A percentile compares a stretch with the other conserved stretches of the same genome.
Conservation (phyloP, 2,329 filamentous ascomycete genomes). For the Sordariomycetes sp. region DNA sequence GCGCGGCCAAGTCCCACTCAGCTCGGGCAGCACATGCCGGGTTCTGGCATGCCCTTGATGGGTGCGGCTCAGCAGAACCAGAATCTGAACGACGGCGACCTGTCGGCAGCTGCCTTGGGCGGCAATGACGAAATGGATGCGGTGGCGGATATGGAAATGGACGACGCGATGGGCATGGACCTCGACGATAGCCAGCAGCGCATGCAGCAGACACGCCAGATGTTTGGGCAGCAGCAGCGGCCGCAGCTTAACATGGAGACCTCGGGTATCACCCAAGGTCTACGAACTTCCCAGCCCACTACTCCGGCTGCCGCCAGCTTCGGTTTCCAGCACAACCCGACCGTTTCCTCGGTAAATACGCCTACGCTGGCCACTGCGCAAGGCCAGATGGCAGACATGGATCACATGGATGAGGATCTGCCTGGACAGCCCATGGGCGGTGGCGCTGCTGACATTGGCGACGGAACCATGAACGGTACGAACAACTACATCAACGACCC, state of each 20-base stretch:
- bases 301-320: constrained; percentile 74
- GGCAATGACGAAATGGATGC: constrained; percentile 64
- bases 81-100: constrained; percentile 21
- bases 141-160: constrained; percentile 94
- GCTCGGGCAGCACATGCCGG: constrained; percentile 19
- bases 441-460: constrained; percentile 45
- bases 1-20: constrained; percentile 17
- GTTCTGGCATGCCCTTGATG: constrained; percentile 5
- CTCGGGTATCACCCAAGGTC: constrained; percentile 64
- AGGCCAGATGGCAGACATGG: constrained; percentile 36
- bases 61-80: constrained; percentile 9
- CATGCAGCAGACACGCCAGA: constrained; percentile 60
- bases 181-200: constrained; percentile 48
- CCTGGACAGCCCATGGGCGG: constrained; percentile 53
- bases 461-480: constrained; percentile 37
- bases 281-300: constrained; percentile 77
- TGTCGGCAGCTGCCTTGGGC: constrained; percentile 28
- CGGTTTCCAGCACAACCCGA: constrained; percentile 83
- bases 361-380: constrained; percentile 79
- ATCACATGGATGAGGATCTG: constrained; percentile 67
- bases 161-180: constrained; percentile 67
- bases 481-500: constrained; percentile 70
- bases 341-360: constrained; percentile 94
- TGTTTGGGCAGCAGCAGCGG: constrained; percentile 54
- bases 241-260: constrained; percentile 77